A percentile compares a stretch with the other conserved stretches of the same genome.
Evolutionary conservation across 345 rosid species (phyloP).

Genomic region (Aquilaria yunnanensis): DNA sequence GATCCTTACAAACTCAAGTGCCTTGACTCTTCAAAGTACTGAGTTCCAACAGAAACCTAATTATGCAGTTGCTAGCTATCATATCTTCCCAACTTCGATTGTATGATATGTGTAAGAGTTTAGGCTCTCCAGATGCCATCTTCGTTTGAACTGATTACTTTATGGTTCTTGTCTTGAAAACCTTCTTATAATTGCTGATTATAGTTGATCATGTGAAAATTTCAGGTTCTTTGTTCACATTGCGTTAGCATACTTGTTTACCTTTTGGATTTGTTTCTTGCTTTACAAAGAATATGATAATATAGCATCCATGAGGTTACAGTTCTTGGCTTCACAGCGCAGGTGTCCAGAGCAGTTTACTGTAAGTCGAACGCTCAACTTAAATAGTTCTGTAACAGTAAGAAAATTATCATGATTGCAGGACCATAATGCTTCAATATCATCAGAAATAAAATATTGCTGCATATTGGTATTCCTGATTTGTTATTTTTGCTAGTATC

Average conservation of each 20-base stretch:
- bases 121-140: too few species aligned
- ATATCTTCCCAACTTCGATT: too few species aligned
- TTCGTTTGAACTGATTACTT: too few species aligned
- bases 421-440: neutral
- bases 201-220: constrained; percentile 11
- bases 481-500: neutral
- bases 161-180: too few species aligned
- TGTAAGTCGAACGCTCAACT: constrained; percentile 42
- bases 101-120: too few species aligned
- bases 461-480: neutral
- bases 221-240: constrained; percentile 93
- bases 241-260: constrained; percentile 74
- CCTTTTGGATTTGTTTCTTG: constrained; percentile 83
- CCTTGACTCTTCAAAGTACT: too few species aligned
- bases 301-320: constrained; percentile 76
- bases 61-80: too few species aligned
- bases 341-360: constrained; percentile 90
- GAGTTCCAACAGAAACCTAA: too few species aligned
- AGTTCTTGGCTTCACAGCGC: constrained; percentile 68
- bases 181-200: neutral
- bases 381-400: neutral
- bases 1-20: too few species aligned
- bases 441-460: neutral
- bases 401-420: neutral
- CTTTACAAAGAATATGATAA: constrained; percentile 83